These are phyloP conservation scores for Pseudopithomyces chartarum DNA, from an alignment of 2,329 filamentous ascomycete genomes.

Conservation along the genomic window DNA sequence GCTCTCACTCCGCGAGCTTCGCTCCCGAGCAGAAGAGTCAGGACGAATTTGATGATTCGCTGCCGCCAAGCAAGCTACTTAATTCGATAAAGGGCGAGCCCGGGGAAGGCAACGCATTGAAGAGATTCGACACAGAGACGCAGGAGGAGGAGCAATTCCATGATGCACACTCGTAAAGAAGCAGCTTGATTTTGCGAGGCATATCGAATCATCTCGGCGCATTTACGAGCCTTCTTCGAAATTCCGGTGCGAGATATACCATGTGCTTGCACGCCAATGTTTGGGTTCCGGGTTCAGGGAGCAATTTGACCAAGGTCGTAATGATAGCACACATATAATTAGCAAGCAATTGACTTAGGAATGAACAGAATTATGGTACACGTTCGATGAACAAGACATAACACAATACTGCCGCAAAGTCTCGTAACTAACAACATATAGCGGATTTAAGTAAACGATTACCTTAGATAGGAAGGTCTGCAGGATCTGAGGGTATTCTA, in stretches of 20 bases:
- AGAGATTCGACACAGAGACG: slow-evolving; percentile 49
- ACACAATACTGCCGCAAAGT: background rate
- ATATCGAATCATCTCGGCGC: background rate
- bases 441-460: background rate
- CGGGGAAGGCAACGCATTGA: slow-evolving; percentile 22
- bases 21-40: slow-evolving; percentile 9
- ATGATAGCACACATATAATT: background rate
- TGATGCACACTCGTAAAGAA: slow-evolving; percentile 50
- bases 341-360: background rate
- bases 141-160: slow-evolving; percentile 53
- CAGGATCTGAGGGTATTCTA: background rate
- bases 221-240: background rate
- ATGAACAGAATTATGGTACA: background rate
- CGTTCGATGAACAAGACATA: background rate
- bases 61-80: slow-evolving; percentile 14
- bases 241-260: background rate
- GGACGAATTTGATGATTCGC: slow-evolving; percentile 13
- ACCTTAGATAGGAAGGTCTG: background rate
- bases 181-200: background rate
- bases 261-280: background rate
- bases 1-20: slow-evolving; percentile 9
- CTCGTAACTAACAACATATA: background rate
- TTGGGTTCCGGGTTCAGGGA: background rate
- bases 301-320: background rate
- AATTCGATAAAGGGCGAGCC: slow-evolving; percentile 22